These are phyloP conservation scores for Emergomyces pasteurianus DNA, from an alignment of 2,329 filamentous ascomycete species.

Conservation along the genomic window DNA sequence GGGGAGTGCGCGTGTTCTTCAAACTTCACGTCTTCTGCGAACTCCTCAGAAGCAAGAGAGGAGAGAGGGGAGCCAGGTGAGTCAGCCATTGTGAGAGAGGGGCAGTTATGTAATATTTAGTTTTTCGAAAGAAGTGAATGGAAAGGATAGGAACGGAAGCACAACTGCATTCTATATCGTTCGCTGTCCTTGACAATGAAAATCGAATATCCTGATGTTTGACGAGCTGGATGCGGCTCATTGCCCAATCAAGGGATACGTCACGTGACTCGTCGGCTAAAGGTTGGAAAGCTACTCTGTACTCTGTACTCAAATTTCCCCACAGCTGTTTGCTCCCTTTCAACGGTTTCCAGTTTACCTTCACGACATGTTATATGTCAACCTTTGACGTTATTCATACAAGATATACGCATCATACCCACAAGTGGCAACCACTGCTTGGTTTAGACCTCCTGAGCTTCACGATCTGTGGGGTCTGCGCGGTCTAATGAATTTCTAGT, in stretches of 20 bases:
- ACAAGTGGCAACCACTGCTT: neutral
- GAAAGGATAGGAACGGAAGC: neutral
- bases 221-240: neutral
- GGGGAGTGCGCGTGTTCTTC: constrained; percentile 37
- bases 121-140: neutral
- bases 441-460: neutral
- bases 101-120: neutral
- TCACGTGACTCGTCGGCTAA: neutral
- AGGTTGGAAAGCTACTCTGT: too few relatives aligned
- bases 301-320: too few relatives aligned
- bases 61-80: constrained; percentile 54
- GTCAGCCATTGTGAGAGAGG: constrained; percentile 33
- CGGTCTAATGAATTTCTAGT: neutral
- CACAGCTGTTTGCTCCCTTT: too few relatives aligned
- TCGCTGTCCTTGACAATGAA: neutral
- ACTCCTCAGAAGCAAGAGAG: constrained; percentile 51
- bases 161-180: neutral
- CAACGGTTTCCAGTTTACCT: too few relatives aligned
- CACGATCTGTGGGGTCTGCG: neutral
- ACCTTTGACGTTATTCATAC: neutral
- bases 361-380: neutral
- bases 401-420: neutral
- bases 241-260: too few relatives aligned
- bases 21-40: constrained; percentile 47
- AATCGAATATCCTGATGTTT: neutral